phyloP scores from a whole-genome alignment of 768 basidiomycete species.

The Strobilomyces confusus region DNA sequence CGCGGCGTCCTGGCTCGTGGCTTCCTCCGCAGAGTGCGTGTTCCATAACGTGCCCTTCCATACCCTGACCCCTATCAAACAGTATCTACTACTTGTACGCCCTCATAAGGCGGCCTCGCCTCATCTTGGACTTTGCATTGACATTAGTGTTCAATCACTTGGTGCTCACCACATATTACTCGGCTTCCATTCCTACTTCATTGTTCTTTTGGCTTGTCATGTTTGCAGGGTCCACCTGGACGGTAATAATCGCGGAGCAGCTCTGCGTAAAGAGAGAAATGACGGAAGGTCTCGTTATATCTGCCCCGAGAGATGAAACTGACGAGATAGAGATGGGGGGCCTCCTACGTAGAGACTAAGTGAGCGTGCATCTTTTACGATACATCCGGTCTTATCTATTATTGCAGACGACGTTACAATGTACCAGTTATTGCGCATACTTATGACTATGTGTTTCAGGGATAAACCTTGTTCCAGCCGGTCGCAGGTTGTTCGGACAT shows the following conservation, averaged over 20 bases:
- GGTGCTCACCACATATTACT: slow-evolving; percentile 86
- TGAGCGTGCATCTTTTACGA: slow-evolving; percentile 33
- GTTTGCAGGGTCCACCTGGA: slow-evolving; percentile 62
- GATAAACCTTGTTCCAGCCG: slow-evolving; percentile 3
- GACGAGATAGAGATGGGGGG: slow-evolving; percentile 56
- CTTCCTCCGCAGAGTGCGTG: slow-evolving; percentile 82
- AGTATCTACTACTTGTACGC: slow-evolving; percentile 80
- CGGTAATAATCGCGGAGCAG: slow-evolving; percentile 83
- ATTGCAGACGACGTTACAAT: slow-evolving; percentile 18
- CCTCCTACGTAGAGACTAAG: slow-evolving; percentile 54
- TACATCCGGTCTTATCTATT: slow-evolving; percentile 5
- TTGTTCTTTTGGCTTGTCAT: slow-evolving; percentile 90
- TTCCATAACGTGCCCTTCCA: slow-evolving; percentile 1
- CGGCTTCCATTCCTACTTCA: slow-evolving; percentile 69
- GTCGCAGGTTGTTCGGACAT: slow-evolving; percentile 2
- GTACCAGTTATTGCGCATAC: slow-evolving; percentile 16
- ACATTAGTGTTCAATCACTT: slow-evolving; percentile 91
- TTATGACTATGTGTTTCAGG: slow-evolving; percentile 18
- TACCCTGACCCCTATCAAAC: slow-evolving; percentile 11
- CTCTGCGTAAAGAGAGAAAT: slow-evolving; percentile 89
- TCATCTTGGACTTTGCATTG: slow-evolving; percentile 91
- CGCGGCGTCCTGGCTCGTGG: slow-evolving; percentile 79
- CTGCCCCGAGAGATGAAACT: slow-evolving; percentile 37
- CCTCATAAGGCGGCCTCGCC: slow-evolving; percentile 85
- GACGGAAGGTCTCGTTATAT: slow-evolving; percentile 71